phyloP scores from a whole-genome alignment of 2,329 filamentous ascomycete species.

The Aureobasidium sp. region DNA sequence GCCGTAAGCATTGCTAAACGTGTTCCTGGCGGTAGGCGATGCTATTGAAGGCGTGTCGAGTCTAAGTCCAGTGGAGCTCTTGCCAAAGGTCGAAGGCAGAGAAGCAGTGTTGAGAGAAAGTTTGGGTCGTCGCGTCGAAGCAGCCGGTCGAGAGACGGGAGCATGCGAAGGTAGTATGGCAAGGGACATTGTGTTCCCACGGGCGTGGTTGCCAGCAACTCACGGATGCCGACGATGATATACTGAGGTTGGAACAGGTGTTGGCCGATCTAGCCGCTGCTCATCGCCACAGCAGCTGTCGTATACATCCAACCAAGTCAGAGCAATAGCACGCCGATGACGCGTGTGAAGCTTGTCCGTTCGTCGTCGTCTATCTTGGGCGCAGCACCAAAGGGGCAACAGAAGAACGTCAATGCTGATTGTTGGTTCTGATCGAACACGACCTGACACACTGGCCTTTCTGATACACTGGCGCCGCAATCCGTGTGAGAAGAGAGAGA shows the following conservation, averaged over 20 bases:
- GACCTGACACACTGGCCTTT: slow-evolving; percentile 14
- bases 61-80: slow-evolving; percentile 47
- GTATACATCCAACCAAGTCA: slow-evolving; percentile 11
- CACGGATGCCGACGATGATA: slow-evolving; percentile 16
- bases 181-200: slow-evolving; percentile 34
- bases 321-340: slow-evolving; percentile 1
- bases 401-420: background rate
- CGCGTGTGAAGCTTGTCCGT: slow-evolving; percentile 8
- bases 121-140: slow-evolving; percentile 45
- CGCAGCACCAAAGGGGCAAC: background rate
- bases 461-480: slow-evolving; percentile 11
- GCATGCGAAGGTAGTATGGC: slow-evolving; percentile 30
- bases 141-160: slow-evolving; percentile 16
- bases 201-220: slow-evolving; percentile 30
- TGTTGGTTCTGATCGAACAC: background rate
- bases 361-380: slow-evolving; percentile 11
- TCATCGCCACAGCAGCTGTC: slow-evolving; percentile 13
- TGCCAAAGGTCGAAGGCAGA: slow-evolving; percentile 45
- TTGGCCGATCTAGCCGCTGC: slow-evolving; percentile 10
- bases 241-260: background rate
- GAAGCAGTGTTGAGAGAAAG: slow-evolving; percentile 53
- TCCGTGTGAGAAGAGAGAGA: background rate
- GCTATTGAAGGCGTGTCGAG: slow-evolving; percentile 48
- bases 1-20: slow-evolving; percentile 52
- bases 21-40: slow-evolving; percentile 56